Base-by-base conservation (phyloP, 2,329 filamentous ascomycete genomes). In the Xylaria arbuscula region DNA sequence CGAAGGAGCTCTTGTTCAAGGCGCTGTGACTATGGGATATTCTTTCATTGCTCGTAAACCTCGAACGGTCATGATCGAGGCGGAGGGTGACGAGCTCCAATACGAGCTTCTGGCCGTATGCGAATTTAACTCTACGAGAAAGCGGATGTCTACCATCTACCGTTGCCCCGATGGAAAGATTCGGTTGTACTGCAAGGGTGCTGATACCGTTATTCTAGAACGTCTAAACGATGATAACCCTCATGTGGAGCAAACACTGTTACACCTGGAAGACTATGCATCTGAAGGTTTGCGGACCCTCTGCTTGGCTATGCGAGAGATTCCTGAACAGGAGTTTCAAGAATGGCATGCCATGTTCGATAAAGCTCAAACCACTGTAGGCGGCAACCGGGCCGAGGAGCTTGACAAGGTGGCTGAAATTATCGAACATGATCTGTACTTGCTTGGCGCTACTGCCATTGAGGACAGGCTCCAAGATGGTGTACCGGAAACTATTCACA, bases 71-170 rank as follows among this genome's bases (percentile, higher is more conserved):
- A 92, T 94, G 48, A 94, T 98, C 74, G 87, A 92, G 64, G 90
- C 92, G 1, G 87, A 88, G 47, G 94, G 92, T 0, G 83, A 88
- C 73, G 87, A 93, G 72, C 85, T 88, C 51, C 92, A 98, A 78
- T 99, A 96, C 78, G 93, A 98, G 79, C 86, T 99, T 47, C 83
- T 99, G 67, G 95, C 95, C 2, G 94, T 99, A n/a, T 98, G 95
- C 79, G 96, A 99, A 80, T 99, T 99, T 85, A 99, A 99, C 82
- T 98, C 96, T 1, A 96, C 94, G 9, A 88, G 96, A 75, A 99
- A 99, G 83, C 88, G 96, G 73, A 99, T 99, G 96, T 98, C 96
- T 8, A 93, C 95, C 24, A 97, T 99, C 73, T 98, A 97, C 83
- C 90, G 97, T 62, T 98, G 95, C 77, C 96, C 96, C 0, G 95